phyloP scores from a whole-genome alignment of 306 rosid species.

The Albizia julibrissin region DNA sequence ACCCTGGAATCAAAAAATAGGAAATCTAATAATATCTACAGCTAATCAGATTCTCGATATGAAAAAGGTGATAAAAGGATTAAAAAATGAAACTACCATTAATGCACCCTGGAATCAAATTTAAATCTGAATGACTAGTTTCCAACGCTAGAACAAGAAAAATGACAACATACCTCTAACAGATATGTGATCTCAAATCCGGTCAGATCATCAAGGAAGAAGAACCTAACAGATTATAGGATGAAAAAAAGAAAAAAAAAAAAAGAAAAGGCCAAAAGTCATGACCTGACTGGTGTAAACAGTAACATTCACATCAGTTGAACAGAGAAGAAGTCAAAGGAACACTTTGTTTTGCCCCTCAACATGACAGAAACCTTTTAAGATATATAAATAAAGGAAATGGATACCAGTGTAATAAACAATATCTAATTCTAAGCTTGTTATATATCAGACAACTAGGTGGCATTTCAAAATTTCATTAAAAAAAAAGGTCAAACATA shows the following conservation, averaged over 20 bases:
- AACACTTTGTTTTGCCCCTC: neutral
- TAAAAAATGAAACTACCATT: constrained; percentile 18
- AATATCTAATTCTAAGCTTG: neutral
- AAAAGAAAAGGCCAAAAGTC: neutral
- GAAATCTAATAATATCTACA: neutral
- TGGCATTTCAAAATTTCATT: neutral
- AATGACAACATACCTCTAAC: constrained; percentile 56
- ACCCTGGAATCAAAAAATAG: neutral
- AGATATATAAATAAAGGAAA: neutral
- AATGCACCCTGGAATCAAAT: constrained; percentile 22
- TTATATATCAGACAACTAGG: neutral
- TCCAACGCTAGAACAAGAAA: constrained; percentile 21
- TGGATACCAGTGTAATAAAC: neutral
- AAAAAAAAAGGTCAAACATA: neutral
- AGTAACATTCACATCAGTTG: constrained; percentile 19
- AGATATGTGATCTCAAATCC: constrained; percentile 86
- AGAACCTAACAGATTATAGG: constrained; percentile 63
- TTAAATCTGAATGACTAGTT: constrained; percentile 5
- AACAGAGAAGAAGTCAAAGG: neutral
- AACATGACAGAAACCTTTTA: constrained; percentile 11
- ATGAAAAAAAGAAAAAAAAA: constrained; percentile 15
- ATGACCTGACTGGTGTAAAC: constrained; percentile 16
- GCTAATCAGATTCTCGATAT: constrained; percentile 11
- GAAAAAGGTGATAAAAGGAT: constrained; percentile 9
- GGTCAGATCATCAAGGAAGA: constrained; percentile 90